Evolutionary conservation across 2,329 filamentous ascomycete genomes (phyloP), one percentile per base, ranked within the genome.

Genomic region (Rasamsonia emersonii): DNA sequence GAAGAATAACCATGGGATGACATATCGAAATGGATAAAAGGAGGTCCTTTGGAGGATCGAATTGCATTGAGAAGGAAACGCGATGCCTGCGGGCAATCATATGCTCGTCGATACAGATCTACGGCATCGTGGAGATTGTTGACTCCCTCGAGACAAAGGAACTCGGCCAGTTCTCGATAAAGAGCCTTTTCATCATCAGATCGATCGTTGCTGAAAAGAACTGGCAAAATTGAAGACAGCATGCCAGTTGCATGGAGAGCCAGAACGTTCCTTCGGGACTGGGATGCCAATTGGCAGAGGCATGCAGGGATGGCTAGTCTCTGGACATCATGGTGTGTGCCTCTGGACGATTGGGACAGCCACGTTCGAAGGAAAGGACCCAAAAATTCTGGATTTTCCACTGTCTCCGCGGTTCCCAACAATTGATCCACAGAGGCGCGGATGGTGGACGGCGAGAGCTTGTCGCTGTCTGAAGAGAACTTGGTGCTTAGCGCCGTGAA

Each of bases 21-120:
- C 14, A 98, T 68, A 54, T 98, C 91, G 58, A 98, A 96, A 46
- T 96, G 86, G 44, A 98, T 82, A 54, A 84, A 88, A 0, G 88
- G 76, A 4, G 91, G 86, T 9, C 77, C 75, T 42, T 80, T 78
- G 37, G 89, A 86, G 29, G 70, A 70, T 41, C 78, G 77, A 43
- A 93, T 75, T 53, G 83, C 80, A 32, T 77, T 71, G 13, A 93
- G 65, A 5, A 84, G 65, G 49, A 93, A 91, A 30, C 80, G 73
- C 9, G 83, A 68, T 20, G 70, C 67, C 27, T 63, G 51, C 5
- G 68, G 58, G 24, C 67, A 72, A 3, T 56, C 53, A 31, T 66
- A 64, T 9, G 76, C 73, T 35, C 65, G 62, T n/a, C 63, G 65
- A 50, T 77, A 79, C 11, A 98, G 68, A 39, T 80, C 77, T 48